Conservation (phyloP, 2,329 filamentous ascomycete species). For the Chrysoporthe puriensis region DNA sequence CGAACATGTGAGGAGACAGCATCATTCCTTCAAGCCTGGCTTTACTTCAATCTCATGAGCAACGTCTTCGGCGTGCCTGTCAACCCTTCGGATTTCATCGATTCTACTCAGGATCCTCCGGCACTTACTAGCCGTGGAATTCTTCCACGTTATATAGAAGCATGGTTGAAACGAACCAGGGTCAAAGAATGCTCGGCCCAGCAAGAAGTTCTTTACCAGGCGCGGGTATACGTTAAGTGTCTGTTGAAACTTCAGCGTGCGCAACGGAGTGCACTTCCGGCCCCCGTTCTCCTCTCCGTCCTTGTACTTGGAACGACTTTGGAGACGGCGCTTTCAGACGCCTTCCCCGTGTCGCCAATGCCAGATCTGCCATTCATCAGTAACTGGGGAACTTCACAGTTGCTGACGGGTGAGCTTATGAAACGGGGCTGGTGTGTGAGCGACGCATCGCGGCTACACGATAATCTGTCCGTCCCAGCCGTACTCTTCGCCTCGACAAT, state of each 20-base stretch:
- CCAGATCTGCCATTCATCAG: neutral
- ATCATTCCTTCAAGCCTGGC: neutral
- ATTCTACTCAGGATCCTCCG: neutral
- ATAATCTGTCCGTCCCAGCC: neutral
- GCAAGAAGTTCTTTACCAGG: neutral
- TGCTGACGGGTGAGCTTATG: neutral
- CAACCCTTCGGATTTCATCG: neutral
- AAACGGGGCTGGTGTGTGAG: constrained; percentile 1
- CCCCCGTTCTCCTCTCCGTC: constrained; percentile 5
- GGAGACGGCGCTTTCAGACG: neutral
- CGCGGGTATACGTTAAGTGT: neutral
- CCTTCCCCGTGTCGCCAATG: neutral
- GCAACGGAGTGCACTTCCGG: neutral
- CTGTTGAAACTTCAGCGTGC: neutral
- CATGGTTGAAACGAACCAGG: neutral
- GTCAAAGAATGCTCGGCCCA: neutral
- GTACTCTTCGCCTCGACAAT: constrained; percentile 1
- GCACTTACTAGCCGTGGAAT: neutral
- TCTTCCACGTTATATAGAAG: neutral
- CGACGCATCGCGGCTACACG: neutral
- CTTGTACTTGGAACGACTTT: neutral
- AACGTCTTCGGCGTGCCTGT: neutral
- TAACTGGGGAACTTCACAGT: neutral
- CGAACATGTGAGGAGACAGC: neutral
- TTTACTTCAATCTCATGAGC: neutral